A percentile compares a stretch with the other conserved stretches of the same genome.
Conservation (phyloP, 2,329 filamentous ascomycete genomes). For the Neocucurbitaria cava region DNA sequence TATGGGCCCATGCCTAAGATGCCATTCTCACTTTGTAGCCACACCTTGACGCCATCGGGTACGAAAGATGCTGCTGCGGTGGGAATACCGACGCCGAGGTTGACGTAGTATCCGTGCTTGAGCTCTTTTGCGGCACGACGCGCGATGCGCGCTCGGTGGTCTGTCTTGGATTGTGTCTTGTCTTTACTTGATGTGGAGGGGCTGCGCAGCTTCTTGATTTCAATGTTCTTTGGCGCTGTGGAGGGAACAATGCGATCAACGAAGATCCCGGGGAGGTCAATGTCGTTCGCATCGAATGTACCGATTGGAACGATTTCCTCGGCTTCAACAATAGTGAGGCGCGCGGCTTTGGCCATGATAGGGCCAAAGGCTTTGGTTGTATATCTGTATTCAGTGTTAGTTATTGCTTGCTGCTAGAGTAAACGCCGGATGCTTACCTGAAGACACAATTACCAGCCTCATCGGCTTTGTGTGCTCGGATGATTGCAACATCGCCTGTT, state of each 20-base stretch:
- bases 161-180: constrained; percentile 14
- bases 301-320: constrained; percentile 91
- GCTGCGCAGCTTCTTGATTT: constrained; percentile 54
- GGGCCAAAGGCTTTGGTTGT: constrained; percentile 48
- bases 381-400: constrained; percentile 28
- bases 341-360: constrained; percentile 85
- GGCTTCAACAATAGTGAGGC: constrained; percentile 91
- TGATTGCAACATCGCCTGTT: constrained; percentile 76
- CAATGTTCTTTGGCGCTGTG: constrained; percentile 78
- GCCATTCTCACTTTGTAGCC: constrained; percentile 63
- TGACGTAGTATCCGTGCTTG: constrained; percentile 94
- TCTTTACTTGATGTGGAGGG: constrained; percentile 22
- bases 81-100: constrained; percentile 90
- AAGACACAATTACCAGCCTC: constrained; percentile 80
- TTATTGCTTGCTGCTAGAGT: background rate
- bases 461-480: constrained; percentile 79
- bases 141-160: constrained; percentile 76
- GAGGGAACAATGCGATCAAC: constrained; percentile 88
- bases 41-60: constrained; percentile 60
- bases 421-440: constrained; percentile 40
- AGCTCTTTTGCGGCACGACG: constrained; percentile 87
- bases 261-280: constrained; percentile 90
- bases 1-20: constrained; percentile 56
- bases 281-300: constrained; percentile 80
- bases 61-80: constrained; percentile 89